Conservation (phyloP, 345 rosid genomes). For the Hirschfeldia incana region DNA sequence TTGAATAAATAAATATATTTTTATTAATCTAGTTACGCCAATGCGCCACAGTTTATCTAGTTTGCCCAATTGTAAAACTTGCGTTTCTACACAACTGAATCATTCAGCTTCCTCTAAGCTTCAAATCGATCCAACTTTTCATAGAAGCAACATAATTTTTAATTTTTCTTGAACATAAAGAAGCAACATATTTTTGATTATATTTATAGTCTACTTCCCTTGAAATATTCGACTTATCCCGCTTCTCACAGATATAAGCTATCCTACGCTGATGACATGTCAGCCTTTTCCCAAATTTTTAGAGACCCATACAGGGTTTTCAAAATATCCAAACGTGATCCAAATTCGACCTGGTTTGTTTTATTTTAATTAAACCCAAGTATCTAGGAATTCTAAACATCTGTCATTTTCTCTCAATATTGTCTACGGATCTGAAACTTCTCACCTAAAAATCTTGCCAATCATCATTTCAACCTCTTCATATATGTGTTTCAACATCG, state of each 20-base stretch:
- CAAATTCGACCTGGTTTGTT: background rate
- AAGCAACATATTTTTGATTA: background rate
- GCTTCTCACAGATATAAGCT: background rate
- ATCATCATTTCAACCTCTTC: too few species aligned
- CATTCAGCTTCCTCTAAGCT: background rate
- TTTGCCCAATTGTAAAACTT: background rate
- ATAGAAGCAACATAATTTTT: background rate
- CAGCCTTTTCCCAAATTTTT: background rate
- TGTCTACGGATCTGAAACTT: too few species aligned
- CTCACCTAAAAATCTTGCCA: too few species aligned
- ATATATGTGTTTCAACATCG: too few species aligned
- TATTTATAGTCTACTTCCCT: background rate
- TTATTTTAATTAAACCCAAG: background rate
- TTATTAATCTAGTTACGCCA: background rate
- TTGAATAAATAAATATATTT: too few species aligned
- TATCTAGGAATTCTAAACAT: background rate
- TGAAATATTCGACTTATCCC: background rate
- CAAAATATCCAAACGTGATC: background rate
- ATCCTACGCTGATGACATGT: background rate
- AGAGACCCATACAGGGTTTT: background rate
- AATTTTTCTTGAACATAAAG: background rate
- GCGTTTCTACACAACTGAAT: background rate
- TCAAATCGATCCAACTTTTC: background rate
- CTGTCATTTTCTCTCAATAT: background rate
- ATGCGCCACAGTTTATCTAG: background rate